A percentile compares a stretch with the other conserved stretches of the same genome.
phyloP scores from a whole-genome alignment of 1,284 basidiomycete species.

The Rhodotorula mucilaginosa region DNA sequence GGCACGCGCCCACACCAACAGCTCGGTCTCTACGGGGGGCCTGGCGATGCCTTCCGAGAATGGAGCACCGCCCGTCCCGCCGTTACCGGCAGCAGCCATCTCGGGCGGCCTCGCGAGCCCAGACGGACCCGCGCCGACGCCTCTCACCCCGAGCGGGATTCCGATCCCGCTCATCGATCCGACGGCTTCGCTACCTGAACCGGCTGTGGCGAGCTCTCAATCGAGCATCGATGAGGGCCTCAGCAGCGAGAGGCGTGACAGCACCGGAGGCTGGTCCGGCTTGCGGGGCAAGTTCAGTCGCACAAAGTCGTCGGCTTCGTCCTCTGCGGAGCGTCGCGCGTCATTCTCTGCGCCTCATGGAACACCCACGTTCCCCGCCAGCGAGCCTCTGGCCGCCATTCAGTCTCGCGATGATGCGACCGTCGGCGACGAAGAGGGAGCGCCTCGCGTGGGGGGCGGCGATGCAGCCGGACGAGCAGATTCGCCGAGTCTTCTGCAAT shows the following conservation, averaged over 20 bases:
- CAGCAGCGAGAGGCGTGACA: neutral
- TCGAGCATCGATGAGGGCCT: neutral
- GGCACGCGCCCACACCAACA: constrained; percentile 12
- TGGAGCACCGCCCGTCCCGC: constrained; percentile 12
- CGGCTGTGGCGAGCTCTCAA: neutral
- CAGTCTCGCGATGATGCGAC: neutral
- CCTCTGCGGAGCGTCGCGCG: neutral
- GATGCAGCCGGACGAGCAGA: neutral
- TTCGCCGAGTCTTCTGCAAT: neutral
- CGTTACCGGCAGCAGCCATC: constrained; percentile 17
- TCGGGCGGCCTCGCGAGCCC: neutral
- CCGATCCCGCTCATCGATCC: constrained; percentile 19
- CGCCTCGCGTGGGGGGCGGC: neutral
- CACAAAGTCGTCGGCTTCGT: constrained; percentile 24
- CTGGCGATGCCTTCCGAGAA: constrained; percentile 4
- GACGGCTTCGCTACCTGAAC: constrained; percentile 2
- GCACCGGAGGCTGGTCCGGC: constrained; percentile 14
- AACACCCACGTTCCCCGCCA: neutral
- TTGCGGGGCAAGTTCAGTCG: constrained; percentile 17
- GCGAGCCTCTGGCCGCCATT: constrained; percentile 2
- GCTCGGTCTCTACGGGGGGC: constrained; percentile 20
- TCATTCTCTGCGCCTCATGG: constrained; percentile 1
- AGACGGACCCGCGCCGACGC: neutral
- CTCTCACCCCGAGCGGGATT: neutral
- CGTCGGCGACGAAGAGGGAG: neutral